A percentile compares a stretch with the other conserved stretches of the same genome.
Evolutionary conservation across 805 yeast genomes (phyloP).

Genomic region (Hanseniaspora valbyensis): DNA sequence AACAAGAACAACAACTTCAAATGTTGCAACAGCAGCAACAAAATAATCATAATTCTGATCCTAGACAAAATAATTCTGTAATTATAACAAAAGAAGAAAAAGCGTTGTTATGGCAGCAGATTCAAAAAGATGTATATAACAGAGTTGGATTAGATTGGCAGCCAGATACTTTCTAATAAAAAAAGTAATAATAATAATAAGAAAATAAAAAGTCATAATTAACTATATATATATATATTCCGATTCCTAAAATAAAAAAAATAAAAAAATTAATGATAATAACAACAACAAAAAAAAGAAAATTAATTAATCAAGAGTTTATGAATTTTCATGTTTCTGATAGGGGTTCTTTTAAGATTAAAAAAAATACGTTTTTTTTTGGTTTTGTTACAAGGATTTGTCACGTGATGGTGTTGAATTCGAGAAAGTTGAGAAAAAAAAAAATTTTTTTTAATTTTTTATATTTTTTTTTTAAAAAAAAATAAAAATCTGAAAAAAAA

Average conservation of each 20-base stretch:
- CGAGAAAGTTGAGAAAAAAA: too few species aligned
- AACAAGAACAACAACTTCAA: slow-evolving; percentile 27
- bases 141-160: slow-evolving; percentile 53
- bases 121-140: slow-evolving; percentile 48
- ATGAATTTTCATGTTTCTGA: too few species aligned
- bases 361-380: too few species aligned
- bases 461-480: too few species aligned
- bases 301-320: background rate
- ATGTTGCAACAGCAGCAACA: slow-evolving; percentile 19
- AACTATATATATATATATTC: too few species aligned
- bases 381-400: too few species aligned
- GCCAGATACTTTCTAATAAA: slow-evolving; percentile 30
- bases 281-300: slow-evolving; percentile 12
- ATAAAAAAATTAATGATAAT: slow-evolving; percentile 6
- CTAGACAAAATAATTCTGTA: slow-evolving; percentile 19
- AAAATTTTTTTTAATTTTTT: too few species aligned
- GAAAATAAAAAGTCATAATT: too few species aligned
- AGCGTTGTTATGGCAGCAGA: slow-evolving; percentile 49
- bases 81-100: slow-evolving; percentile 45
- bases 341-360: too few species aligned
- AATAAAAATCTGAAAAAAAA: too few species aligned
- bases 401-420: too few species aligned
- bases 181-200: slow-evolving; percentile 6
- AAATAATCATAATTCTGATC: slow-evolving; percentile 12
- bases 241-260: slow-evolving; percentile 14